Percentiles rank a stretch among this genome's conserved stretches.
Evolutionary conservation across 768 basidiomycete species (phyloP).

Genomic region (Russula compacta): DNA sequence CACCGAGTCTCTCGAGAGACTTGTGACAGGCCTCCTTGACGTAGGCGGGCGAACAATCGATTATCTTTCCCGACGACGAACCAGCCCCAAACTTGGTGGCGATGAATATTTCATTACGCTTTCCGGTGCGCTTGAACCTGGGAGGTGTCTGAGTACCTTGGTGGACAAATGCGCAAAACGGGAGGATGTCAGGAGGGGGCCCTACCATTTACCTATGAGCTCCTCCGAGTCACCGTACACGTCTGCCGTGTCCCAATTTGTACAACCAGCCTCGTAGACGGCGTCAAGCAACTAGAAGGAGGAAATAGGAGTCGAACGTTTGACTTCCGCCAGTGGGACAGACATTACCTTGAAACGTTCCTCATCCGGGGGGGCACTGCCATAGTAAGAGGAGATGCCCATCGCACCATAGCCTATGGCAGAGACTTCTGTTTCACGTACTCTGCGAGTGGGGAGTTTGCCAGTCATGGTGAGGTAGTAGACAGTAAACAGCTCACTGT

Average conservation of each 20-base stretch:
- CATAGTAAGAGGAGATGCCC: slow-evolving; percentile 45
- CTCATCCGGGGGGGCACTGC: slow-evolving; percentile 40
- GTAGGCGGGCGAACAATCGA: slow-evolving; percentile 25
- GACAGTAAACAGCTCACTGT: not conserved
- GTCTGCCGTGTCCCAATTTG: slow-evolving; percentile 41
- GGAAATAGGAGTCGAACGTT: not conserved
- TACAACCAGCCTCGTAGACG: slow-evolving; percentile 34
- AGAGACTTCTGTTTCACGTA: slow-evolving; percentile 38
- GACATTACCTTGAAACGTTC: slow-evolving; percentile 40
- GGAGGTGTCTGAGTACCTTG: not conserved
- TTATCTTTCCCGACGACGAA: slow-evolving; percentile 5
- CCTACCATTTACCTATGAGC: slow-evolving; percentile 37
- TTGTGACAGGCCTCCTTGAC: slow-evolving; percentile 22
- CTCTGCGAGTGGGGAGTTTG: slow-evolving; percentile 33
- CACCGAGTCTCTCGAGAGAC: slow-evolving; percentile 24
- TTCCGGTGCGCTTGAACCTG: slow-evolving; percentile 50
- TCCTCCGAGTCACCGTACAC: slow-evolving; percentile 36
- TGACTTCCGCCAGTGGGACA: not conserved
- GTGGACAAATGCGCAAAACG: not conserved
- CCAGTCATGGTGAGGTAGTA: not conserved
- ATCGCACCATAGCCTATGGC: slow-evolving; percentile 55
- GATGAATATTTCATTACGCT: slow-evolving; percentile 40
- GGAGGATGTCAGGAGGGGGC: not conserved
- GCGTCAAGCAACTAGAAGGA: slow-evolving; percentile 31
- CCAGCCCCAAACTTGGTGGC: slow-evolving; percentile 32